Base-by-base conservation (phyloP, 2,329 filamentous ascomycete species). In the Aspergillus intermedius region DNA sequence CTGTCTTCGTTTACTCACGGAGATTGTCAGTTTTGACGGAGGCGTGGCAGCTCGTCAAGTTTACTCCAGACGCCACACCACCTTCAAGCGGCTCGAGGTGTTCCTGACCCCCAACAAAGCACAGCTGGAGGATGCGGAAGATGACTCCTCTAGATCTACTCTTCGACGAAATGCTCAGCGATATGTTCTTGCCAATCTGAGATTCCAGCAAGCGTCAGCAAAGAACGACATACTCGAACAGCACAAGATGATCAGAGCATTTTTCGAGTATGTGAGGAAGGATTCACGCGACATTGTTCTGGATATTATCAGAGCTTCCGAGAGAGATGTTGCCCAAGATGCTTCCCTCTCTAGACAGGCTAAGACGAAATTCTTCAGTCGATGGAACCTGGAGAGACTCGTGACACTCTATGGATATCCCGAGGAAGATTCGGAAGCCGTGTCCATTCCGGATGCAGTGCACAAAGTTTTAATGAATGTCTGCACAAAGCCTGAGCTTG, bases 171-270 rank as follows among this genome's bases (percentile, higher is more conserved):
- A 91, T 61, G 87, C 91, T 7, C 78, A 95, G 47, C 81, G 86
- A 37, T 91, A 95, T 65, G 74, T 96, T 30, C 71, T 96, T 51
- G 82, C 85, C 21, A 84, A 88, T 54, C 73, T 98, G 53, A 88
- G 83, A 60, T 87, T 88, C 58, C 79, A 96, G 49, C 83, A 87
- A 53, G 75, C 83, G 4, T 82, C 86, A 52, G 84, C 85, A 12
- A 95, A 94, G 68, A 83, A 78, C 51, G 91, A 95, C 60, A 78
- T 98, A 4, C 73, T 98, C 32, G 85, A 83, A 32, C 88, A 94
- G 61, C 79, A 81, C 54, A 74, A 86, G 53, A 72, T 90, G 15
- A 78, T 87, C 23, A 77, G 80, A 46, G 79, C 83, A 23, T 73
- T 96, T 28, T 86, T 93, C 43, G 86, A 87, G 58, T 80, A 87